Base-by-base conservation (phyloP, 23 red algal species). In the Agarophyton chilense region DNA sequence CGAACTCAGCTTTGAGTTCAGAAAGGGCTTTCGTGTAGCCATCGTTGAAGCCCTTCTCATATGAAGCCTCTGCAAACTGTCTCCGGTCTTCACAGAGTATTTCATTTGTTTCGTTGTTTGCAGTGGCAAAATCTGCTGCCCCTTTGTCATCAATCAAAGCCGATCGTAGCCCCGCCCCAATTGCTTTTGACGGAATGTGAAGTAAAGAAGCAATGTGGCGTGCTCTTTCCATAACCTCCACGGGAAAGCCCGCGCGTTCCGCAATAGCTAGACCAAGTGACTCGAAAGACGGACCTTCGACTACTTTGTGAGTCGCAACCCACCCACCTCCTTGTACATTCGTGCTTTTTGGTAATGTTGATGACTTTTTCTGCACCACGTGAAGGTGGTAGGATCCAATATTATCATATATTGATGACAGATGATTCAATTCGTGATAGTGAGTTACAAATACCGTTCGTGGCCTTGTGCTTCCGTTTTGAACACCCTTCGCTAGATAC, bases 371-470 rank as follows among this genome's bases (percentile, higher is more conserved):
- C 21, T 49, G 67, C 8, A 65, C 58, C 19, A 84, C 61, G 13
- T 73, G 52, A 33, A 96, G 78, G 54, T 63, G 94, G 33, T 63
- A 86, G 9, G 78, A 67, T 22, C 41, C 41, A 22, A 96, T 77
- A 56, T 96, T 92, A 45, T 78, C 16, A 55, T 79, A 62, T n/a
- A 91, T 56, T 14, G 52, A 66, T 21, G 87, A 87, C 26, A 96
- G 45, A 31, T 79, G 66, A 60, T 87, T 91, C 45, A 96, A 88
- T 65, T 96, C 94, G 50, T 96, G 94, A 81, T 88, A 96, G 45
- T 96, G 94, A 17, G 94, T 96, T n/a, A 85, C 94, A 83, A 96
- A 96, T 19, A 96, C 83, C 31, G 80, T 55, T 14, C 80, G 60
- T 11, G 94, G 67, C 14, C 58, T 50, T 21, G 33, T 40, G 52